These are phyloP conservation scores for Magnusiomyces fungicola DNA, from an alignment of 1,139 yeast species.

Conservation along the genomic window DNA sequence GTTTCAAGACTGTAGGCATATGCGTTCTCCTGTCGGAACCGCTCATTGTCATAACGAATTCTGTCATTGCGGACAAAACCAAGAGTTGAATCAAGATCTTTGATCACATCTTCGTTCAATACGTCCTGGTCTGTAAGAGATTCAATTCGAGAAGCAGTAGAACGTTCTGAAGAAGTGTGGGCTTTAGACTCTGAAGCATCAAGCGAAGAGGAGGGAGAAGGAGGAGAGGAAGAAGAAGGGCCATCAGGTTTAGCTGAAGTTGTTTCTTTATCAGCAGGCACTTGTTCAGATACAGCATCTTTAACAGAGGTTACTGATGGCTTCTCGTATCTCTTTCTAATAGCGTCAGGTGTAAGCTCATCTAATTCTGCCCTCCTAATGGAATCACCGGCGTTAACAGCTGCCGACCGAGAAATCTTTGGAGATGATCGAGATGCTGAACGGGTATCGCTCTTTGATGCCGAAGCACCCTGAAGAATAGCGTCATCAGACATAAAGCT, in stretches of 20 bases:
- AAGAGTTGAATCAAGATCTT: constrained; percentile 36
- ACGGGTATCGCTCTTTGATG: constrained; percentile 5
- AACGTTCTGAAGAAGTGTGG: too few relatives aligned
- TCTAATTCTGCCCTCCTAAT: constrained; percentile 13
- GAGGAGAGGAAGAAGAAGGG: too few relatives aligned
- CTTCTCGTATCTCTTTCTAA: background rate
- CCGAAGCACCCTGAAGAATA: background rate
- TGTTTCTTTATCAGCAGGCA: too few relatives aligned
- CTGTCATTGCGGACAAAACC: constrained; percentile 39
- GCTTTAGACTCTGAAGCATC: too few relatives aligned
- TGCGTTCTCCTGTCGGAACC: constrained; percentile 45
- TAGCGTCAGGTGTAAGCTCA: constrained; percentile 15
- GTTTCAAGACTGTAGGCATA: constrained; percentile 44
- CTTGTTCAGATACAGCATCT: too few relatives aligned
- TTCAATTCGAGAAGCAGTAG: too few relatives aligned
- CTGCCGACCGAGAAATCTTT: background rate
- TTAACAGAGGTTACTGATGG: background rate
- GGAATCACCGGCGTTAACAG: background rate
- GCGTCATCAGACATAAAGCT: constrained; percentile 17
- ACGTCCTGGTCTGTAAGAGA: background rate
- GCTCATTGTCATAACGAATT: constrained; percentile 38
- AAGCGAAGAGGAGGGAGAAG: too few relatives aligned
- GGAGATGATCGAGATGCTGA: constrained; percentile 8
- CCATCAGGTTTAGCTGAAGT: too few relatives aligned
- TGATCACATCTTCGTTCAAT: constrained; percentile 14